These are phyloP conservation scores for Colletotrichum abscissum DNA, from an alignment of 2,329 filamentous ascomycete species.

Conservation along the genomic window DNA sequence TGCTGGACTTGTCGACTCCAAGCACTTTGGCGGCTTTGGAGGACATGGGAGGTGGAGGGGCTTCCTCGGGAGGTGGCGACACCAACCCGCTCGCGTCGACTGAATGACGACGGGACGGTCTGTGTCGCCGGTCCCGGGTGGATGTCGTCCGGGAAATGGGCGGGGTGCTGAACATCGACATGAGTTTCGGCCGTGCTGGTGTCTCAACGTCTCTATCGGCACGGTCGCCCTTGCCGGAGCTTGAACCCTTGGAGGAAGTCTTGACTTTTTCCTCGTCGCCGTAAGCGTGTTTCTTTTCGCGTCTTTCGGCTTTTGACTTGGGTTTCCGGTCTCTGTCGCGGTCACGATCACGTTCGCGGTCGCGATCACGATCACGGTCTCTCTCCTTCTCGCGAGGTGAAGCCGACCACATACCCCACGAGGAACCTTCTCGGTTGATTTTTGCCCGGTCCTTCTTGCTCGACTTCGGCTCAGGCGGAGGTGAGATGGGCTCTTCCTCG, in stretches of 20 bases:
- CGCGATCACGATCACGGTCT: conserved; percentile 13
- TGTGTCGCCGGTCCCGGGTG: conserved; percentile 71
- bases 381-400: conserved; percentile 50
- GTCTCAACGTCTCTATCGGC: conserved; percentile 55
- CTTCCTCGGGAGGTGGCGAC: conserved; percentile 79
- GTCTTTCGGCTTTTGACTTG: conserved; percentile 75
- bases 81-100: conserved; percentile 73
- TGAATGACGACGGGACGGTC: conserved; percentile 75
- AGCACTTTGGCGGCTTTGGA: conserved; percentile 85
- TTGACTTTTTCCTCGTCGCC: conserved; percentile 71
- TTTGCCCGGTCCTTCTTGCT: conserved; percentile 82
- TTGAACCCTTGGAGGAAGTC: conserved; percentile 74
- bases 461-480: conserved; percentile 67
- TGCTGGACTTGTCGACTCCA: conserved; percentile 61
- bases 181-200: conserved; percentile 65
- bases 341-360: conserved; percentile 47
- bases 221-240: conserved; percentile 76
- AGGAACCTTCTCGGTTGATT: conserved; percentile 76
- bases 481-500: conserved; percentile 47
- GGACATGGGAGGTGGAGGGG: conserved; percentile 70
- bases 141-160: conserved; percentile 77
- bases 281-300: conserved; percentile 56
- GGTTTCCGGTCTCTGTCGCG: conserved; percentile 47
- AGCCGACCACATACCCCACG: conserved; percentile 82
- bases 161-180: conserved; percentile 76